These are phyloP conservation scores for Candida anutae DNA, from an alignment of 1,139 yeast genomes.

Conservation along the genomic window DNA sequence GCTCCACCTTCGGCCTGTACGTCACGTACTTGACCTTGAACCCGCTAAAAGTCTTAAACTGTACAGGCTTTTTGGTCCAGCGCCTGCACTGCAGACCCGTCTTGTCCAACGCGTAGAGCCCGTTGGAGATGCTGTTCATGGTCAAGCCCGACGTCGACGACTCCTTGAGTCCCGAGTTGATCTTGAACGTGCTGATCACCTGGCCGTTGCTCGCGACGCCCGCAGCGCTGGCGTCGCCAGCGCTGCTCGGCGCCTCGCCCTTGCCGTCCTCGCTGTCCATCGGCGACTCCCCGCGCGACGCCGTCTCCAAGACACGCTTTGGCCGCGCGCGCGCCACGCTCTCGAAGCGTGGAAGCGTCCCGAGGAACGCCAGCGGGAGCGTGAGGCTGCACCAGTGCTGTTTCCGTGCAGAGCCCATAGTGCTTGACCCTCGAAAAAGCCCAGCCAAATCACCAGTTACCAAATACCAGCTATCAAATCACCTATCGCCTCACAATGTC, in stretches of 20 bases:
- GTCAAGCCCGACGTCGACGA: conserved; percentile 37
- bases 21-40: conserved; percentile 33
- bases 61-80: conserved; percentile 43
- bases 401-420: conserved; percentile 28
- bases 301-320: conserved; percentile 24
- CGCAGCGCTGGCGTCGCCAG: conserved; percentile 8
- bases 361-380: conserved; percentile 22
- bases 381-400: conserved; percentile 25
- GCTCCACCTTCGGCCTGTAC: conserved; percentile 19
- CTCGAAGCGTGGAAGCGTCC: conserved; percentile 28
- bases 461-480: background rate
- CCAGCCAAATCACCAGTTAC: background rate
- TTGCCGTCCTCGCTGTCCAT: background rate
- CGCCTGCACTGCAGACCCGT: conserved; percentile 42
- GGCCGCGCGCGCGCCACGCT: conserved; percentile 22
- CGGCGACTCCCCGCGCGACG: conserved; percentile 7
- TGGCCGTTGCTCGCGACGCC: conserved; percentile 2
- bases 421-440: conserved; percentile 4
- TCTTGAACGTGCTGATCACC: conserved; percentile 18
- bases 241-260: conserved; percentile 11
- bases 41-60: conserved; percentile 55
- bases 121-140: conserved; percentile 26
- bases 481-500: conserved; percentile 1
- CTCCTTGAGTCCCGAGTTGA: conserved; percentile 36
- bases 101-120: conserved; percentile 34